A percentile compares a stretch with the other conserved stretches of the same genome.
phyloP scores from a whole-genome alignment of 305 asterid species.

The Fraxinus velutina region DNA sequence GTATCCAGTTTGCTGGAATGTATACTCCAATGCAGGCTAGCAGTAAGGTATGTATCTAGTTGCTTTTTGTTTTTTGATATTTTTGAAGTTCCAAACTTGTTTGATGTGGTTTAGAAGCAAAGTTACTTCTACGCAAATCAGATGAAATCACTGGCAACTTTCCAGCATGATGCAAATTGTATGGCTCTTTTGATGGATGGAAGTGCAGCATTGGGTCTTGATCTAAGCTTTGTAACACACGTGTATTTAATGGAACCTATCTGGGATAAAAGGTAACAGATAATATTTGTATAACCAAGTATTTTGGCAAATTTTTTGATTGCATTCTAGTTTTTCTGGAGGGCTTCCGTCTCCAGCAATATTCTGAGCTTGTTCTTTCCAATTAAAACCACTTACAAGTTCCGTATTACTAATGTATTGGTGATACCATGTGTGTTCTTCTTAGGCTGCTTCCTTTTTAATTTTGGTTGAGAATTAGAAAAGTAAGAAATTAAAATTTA shows the following conservation, averaged over 20 bases:
- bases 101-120: slow-evolving; percentile 26
- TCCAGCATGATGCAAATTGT: slow-evolving; percentile 83
- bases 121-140: slow-evolving; percentile 35
- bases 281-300: slow-evolving; percentile 11
- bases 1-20: slow-evolving; percentile 75
- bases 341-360: slow-evolving; percentile 15
- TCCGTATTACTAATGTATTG: neutral
- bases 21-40: slow-evolving; percentile 88
- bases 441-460: neutral
- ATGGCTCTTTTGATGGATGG: slow-evolving; percentile 99
- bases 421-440: neutral
- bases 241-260: slow-evolving; percentile 98
- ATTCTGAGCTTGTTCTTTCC: neutral
- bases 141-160: slow-evolving; percentile 77
- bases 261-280: slow-evolving; percentile 90
- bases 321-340: neutral
- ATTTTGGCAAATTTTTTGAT: neutral
- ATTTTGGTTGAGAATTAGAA: neutral
- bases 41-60: slow-evolving; percentile 50
- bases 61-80: slow-evolving; percentile 4
- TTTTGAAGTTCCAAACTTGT: slow-evolving; percentile 14
- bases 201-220: slow-evolving; percentile 98
- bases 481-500: slow-evolving; percentile 4
- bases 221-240: slow-evolving; percentile 88
- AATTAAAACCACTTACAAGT: neutral